Conservation (phyloP, 257 asterid species). For the Cruciata laevipes region DNA sequence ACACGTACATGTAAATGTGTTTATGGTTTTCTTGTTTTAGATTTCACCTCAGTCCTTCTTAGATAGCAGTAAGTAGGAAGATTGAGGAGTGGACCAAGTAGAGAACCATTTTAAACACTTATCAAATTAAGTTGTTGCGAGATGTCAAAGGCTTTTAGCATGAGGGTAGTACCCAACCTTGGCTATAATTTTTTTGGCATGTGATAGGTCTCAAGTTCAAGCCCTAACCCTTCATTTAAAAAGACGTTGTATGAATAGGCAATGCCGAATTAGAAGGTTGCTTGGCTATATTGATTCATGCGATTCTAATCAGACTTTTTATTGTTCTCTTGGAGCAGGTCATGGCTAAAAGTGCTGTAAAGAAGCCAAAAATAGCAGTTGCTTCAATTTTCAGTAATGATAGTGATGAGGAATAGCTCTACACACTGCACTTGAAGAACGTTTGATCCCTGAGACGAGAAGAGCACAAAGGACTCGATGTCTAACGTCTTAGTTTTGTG, state of each 20-base stretch:
- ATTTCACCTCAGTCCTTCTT: not conserved
- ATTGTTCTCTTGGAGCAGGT: conserved; percentile 30
- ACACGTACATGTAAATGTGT: not conserved
- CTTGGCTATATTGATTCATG: not conserved
- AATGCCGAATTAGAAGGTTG: not conserved
- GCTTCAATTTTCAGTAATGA: conserved; percentile 67
- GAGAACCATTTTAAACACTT: no score
- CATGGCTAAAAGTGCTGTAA: conserved; percentile 32
- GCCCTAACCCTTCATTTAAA: no score
- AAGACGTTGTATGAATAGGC: not conserved
- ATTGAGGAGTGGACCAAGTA: no score
- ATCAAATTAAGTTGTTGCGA: no score
- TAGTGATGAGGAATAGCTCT: conserved; percentile 65
- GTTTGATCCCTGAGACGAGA: not conserved
- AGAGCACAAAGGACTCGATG: not conserved
- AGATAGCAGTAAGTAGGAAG: not conserved
- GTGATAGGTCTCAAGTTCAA: no score
- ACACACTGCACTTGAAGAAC: not conserved
- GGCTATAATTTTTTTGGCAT: no score
- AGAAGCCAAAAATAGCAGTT: conserved; percentile 68
- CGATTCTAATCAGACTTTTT: not conserved
- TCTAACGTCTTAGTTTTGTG: not conserved
- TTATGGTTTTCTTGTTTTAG: not conserved
- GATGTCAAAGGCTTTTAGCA: no score
- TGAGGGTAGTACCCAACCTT: no score